These are phyloP conservation scores for Rhizoclosmatium globosum DNA, from an alignment of 192 early-diverging fungal species.

Conservation along the genomic window DNA sequence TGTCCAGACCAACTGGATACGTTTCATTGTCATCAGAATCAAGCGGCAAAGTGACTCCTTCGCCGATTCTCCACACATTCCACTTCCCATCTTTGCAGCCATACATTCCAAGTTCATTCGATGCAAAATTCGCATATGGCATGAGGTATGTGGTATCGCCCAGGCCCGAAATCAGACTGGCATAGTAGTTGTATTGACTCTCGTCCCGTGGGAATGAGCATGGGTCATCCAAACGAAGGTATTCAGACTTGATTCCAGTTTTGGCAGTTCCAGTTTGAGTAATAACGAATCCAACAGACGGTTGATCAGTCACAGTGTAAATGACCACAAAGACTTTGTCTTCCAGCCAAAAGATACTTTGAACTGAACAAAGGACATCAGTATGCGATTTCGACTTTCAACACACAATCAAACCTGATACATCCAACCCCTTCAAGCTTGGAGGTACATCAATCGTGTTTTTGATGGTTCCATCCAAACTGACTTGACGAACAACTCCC, in stretches of 20 bases:
- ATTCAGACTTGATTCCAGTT: constrained; percentile 19
- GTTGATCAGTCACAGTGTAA: constrained; percentile 53
- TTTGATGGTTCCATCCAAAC: constrained; percentile 69
- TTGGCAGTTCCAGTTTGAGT: constrained; percentile 50
- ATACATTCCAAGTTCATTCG: too few species aligned
- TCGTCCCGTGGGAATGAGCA: constrained; percentile 37
- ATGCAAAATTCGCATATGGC: constrained; percentile 25
- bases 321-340: constrained; percentile 72
- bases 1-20: too few species aligned
- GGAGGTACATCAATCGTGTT: constrained; percentile 58
- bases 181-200: neutral
- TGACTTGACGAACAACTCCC: constrained; percentile 69
- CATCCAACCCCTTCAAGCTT: neutral
- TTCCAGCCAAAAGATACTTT: constrained; percentile 80
- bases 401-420: neutral
- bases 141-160: neutral
- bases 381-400: neutral
- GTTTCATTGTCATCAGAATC: too few species aligned
- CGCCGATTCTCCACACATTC: too few species aligned
- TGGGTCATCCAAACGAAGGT: constrained; percentile 9
- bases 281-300: constrained; percentile 16
- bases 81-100: too few species aligned
- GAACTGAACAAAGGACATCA: constrained; percentile 53
- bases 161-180: neutral
- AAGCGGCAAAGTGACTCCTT: too few species aligned